These are phyloP conservation scores for Ogataea henricii DNA, from an alignment of 805 yeast species.

Conservation along the genomic window DNA sequence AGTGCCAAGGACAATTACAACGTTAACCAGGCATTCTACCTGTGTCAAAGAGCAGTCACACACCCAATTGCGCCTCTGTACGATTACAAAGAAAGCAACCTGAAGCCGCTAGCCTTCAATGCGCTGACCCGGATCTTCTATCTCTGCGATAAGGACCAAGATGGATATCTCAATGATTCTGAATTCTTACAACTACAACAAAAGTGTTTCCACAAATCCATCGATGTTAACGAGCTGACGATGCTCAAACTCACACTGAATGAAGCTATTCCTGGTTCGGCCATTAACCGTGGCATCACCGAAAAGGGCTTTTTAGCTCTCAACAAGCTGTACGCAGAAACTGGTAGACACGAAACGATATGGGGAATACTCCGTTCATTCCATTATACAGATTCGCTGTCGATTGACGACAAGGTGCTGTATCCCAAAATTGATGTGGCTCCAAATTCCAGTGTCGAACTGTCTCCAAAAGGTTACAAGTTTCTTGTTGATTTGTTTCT, in stretches of 20 bases:
- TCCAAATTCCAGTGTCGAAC: constrained; percentile 76
- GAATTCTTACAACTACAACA: constrained; percentile 73
- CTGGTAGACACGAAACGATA: constrained; percentile 93
- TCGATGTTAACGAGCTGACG: constrained; percentile 49
- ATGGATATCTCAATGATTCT: constrained; percentile 70
- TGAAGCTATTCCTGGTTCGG: constrained; percentile 30
- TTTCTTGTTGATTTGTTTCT: constrained; percentile 89
- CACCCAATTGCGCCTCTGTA: constrained; percentile 92
- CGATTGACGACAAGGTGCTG: constrained; percentile 77
- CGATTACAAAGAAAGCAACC: constrained; percentile 83
- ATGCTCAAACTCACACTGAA: constrained; percentile 42
- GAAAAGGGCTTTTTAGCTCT: constrained; percentile 74
- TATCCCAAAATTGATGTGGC: constrained; percentile 79
- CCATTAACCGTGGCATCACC: constrained; percentile 56
- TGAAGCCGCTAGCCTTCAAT: constrained; percentile 73
- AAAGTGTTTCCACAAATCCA: constrained; percentile 66
- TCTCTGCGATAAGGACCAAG: constrained; percentile 87
- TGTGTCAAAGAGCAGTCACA: constrained; percentile 90
- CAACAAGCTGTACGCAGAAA: constrained; percentile 81
- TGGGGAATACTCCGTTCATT: constrained; percentile 93
- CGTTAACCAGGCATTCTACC: constrained; percentile 87
- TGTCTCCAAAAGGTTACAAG: constrained; percentile 89
- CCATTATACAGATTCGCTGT: constrained; percentile 88
- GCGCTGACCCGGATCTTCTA: constrained; percentile 84
- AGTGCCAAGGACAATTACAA: constrained; percentile 84